These are phyloP conservation scores for Linum trigynum DNA, from an alignment of 345 rosid species.

Conservation along the genomic window DNA sequence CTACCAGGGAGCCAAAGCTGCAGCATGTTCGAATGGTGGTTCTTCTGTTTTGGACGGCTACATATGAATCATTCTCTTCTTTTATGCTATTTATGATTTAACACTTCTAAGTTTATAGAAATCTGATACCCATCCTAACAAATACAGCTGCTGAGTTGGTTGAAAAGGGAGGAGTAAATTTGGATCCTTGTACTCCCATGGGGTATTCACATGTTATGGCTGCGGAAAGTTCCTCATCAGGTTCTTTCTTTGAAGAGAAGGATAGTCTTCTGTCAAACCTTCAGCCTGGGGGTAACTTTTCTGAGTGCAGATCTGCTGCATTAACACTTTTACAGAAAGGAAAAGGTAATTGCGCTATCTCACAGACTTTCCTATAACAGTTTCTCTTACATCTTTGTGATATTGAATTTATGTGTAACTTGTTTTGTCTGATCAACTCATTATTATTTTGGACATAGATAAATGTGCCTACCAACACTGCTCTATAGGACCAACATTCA, in stretches of 20 bases:
- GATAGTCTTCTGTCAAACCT: conserved; percentile 25
- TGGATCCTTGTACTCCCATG: conserved; percentile 87
- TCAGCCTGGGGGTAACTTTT: conserved; percentile 70
- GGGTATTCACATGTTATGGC: conserved; percentile 36
- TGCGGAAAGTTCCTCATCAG: conserved; percentile 32
- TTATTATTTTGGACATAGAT: conserved; percentile 36
- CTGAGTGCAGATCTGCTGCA: conserved; percentile 77
- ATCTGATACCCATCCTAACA: conserved; percentile 7
- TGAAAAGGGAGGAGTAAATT: conserved; percentile 19
- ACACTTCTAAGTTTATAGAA: neutral
- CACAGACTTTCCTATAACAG: neutral
- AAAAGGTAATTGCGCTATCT: conserved; percentile 40
- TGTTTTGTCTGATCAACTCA: neutral
- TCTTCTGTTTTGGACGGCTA: neutral
- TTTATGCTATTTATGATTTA: too few species aligned
- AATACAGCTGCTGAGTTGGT: conserved; percentile 39
- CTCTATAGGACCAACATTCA: conserved; percentile 64
- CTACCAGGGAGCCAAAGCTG: too few species aligned
- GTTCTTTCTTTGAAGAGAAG: conserved; percentile 26
- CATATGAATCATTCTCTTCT: too few species aligned
- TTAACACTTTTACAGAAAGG: conserved; percentile 51
- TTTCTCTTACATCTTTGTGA: neutral
- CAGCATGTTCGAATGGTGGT: neutral
- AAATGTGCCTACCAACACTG: conserved; percentile 53
- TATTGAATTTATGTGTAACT: neutral